Evolutionary conservation across 495 filamentous ascomycete species (phyloP), one percentile per base, ranked within the genome.

Genomic region (Durotheca rogersii): DNA sequence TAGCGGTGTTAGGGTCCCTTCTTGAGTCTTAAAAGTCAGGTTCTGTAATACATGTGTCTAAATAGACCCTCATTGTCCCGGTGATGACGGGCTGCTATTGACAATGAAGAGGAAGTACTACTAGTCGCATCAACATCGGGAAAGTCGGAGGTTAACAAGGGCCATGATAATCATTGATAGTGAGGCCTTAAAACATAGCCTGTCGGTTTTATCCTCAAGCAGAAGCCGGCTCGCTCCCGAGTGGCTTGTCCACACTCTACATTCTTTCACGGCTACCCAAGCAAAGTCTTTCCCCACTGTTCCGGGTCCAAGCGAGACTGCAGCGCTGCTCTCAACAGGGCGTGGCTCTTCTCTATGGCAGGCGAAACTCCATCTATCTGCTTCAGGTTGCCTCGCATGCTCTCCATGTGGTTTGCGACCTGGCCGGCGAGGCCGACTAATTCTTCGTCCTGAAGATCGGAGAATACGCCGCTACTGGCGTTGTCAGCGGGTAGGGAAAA

Each of bases 381-480:
- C 32, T 65, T 78, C 65, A 72, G 76, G 61, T 73, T 86, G 72
- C 58, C 80, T 66, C 65, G 79, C 82, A 76, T 84, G 74, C 59
- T 76, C 53, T 76, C 69, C 72, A 78, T 74, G 44, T 76, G 73
- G 41, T 42, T 72, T 2, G 62, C 67, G 33, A 76, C 62, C 57
- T 75, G 74, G 32, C 61, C 61, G 3, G 72, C 68, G 11, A 78
- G 42, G 12, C 47, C 61, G 1, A 64, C 19, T 21, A 75, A 41
- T 39, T 66, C 57, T 29, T 63, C 55, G 10, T 72, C 69, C 12
- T 67, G 47, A 1, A 70, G 32, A 39, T 61, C 60, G 41, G 59
- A 47, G 36, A 75, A 72, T 16, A 69, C 56, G 4, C 47, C 61
- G 17, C 61, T 52, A 5, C 18, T 20, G 17, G 35, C 37, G 23